phyloP scores from a whole-genome alignment of 1,139 yeast genomes.

The Hansenula anomala region DNA sequence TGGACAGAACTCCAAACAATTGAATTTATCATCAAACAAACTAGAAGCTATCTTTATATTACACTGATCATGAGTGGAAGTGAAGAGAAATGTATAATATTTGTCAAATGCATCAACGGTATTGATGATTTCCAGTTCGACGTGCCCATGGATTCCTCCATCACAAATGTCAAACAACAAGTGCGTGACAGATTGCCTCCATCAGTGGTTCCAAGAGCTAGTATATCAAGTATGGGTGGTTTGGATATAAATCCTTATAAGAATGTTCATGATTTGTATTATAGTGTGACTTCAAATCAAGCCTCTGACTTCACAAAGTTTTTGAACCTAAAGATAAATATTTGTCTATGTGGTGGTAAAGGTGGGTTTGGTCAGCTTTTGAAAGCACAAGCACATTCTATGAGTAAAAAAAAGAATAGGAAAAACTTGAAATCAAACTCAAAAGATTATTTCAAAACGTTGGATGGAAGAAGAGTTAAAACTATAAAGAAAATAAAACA shows the following conservation, averaged over 20 bases:
- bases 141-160: constrained; percentile 5
- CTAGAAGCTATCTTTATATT: too few relatives aligned
- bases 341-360: constrained; percentile 42
- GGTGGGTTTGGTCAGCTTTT: constrained; percentile 46
- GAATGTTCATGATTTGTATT: constrained; percentile 11
- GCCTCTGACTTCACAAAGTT: constrained; percentile 3
- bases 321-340: constrained; percentile 20
- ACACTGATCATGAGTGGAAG: too few relatives aligned
- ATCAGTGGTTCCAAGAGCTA: constrained; percentile 12
- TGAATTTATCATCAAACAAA: too few relatives aligned
- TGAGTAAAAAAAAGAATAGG: constrained; percentile 26
- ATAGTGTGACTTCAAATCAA: not conserved
- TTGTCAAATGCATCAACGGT: constrained; percentile 22
- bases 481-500: constrained; percentile 30
- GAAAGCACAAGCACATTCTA: constrained; percentile 34
- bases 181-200: constrained; percentile 16
- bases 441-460: constrained; percentile 30
- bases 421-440: constrained; percentile 18
- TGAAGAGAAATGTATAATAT: constrained; percentile 11
- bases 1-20: too few relatives aligned
- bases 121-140: constrained; percentile 14
- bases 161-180: constrained; percentile 8
- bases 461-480: constrained; percentile 33
- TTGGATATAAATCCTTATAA: constrained; percentile 10
- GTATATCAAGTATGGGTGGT: constrained; percentile 21